A percentile compares a stretch with the other conserved stretches of the same genome.
phyloP scores from a whole-genome alignment of 2,329 filamentous ascomycete species.

The Exophiala calicioides region DNA sequence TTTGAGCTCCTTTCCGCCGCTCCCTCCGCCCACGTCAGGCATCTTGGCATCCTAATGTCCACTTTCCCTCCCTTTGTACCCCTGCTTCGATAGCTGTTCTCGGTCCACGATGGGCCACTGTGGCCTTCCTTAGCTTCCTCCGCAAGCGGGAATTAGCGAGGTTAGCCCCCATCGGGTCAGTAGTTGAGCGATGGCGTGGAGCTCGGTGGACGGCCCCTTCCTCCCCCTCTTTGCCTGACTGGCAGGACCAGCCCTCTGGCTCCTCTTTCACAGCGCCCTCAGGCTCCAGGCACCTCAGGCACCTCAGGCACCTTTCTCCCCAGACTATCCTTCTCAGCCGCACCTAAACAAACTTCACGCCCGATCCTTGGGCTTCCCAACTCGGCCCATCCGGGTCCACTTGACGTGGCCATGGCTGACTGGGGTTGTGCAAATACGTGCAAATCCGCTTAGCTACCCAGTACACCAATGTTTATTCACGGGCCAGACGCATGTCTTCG shows the following conservation, averaged over 20 bases:
- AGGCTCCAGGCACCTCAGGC: too few relatives aligned
- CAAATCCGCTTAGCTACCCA: conserved; percentile 1
- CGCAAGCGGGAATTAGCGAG: background rate
- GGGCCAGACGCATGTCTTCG: conserved; percentile 14
- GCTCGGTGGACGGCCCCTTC: conserved; percentile 15
- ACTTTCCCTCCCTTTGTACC: background rate
- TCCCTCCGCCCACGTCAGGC: too few relatives aligned
- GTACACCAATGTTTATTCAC: conserved; percentile 11
- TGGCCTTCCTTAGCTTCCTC: background rate
- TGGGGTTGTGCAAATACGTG: conserved; percentile 14
- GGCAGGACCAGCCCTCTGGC: conserved; percentile 1
- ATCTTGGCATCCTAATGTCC: too few relatives aligned
- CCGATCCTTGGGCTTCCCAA: conserved; percentile 5
- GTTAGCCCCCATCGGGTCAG: conserved; percentile 11
- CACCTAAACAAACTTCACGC: too few relatives aligned
- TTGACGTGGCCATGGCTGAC: conserved; percentile 20
- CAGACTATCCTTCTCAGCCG: conserved; percentile 18
- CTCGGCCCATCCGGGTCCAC: conserved; percentile 3
- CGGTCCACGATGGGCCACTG: conserved; percentile 1
- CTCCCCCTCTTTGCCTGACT: background rate
- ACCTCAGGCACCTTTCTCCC: background rate
- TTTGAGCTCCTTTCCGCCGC: too few relatives aligned
- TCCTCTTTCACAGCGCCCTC: too few relatives aligned
- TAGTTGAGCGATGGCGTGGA: conserved; percentile 10
- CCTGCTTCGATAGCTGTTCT: background rate